phyloP scores from a whole-genome alignment of 495 filamentous ascomycete genomes.

The Tricharina praecox region DNA sequence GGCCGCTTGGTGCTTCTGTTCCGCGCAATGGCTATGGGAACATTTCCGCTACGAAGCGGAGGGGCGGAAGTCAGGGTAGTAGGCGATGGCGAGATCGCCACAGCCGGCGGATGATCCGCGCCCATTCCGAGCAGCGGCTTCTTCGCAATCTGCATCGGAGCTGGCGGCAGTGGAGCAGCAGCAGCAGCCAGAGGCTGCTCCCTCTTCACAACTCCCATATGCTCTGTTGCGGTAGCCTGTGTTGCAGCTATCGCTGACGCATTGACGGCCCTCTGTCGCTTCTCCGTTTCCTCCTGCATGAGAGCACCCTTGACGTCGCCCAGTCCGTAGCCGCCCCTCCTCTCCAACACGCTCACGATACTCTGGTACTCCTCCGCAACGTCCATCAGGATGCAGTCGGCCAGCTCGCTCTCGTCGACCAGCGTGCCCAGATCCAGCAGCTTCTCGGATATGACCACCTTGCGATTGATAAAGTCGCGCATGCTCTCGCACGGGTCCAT shows the following conservation, averaged over 20 bases:
- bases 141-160: not conserved
- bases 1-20: slow-evolving; percentile 1
- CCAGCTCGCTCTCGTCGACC: slow-evolving; percentile 4
- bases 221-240: too few species aligned
- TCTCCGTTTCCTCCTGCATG: not conserved
- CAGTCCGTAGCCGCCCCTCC: slow-evolving; percentile 1
- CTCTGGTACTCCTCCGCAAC: not conserved
- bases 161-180: not conserved
- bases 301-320: slow-evolving; percentile 2
- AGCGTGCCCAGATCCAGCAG: not conserved
- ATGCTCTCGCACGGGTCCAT: not conserved
- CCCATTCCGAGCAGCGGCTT: not conserved
- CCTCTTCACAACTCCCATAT: not conserved
- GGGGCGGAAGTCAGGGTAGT: not conserved
- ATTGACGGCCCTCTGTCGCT: not conserved
- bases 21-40: not conserved
- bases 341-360: not conserved
- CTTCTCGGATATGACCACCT: not conserved
- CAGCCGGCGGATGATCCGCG: slow-evolving; percentile 4
- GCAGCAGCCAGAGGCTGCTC: not conserved
- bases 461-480: slow-evolving; percentile 2
- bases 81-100: too few species aligned
- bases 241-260: not conserved
- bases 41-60: not conserved
- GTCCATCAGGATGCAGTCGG: slow-evolving; percentile 5